A percentile compares a stretch with the other conserved stretches of the same genome.
Conservation (phyloP, 179 eudicot species). For the Spinacia oleracea region DNA sequence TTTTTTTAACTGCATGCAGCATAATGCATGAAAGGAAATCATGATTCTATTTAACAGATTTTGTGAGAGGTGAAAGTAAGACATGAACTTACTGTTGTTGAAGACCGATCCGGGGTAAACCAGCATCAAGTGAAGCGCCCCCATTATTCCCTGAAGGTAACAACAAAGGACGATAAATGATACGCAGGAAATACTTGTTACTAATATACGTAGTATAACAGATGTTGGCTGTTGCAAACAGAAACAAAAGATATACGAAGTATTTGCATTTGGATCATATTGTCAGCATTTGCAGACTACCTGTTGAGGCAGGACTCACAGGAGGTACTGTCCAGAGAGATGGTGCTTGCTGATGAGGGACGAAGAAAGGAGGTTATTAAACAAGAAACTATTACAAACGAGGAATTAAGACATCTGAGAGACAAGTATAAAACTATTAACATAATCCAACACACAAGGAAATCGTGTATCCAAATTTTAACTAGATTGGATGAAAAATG, state of each 20-base stretch:
- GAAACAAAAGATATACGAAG: not conserved
- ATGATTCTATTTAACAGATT: too few relatives aligned
- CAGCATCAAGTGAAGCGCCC: not conserved
- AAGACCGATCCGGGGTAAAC: not conserved
- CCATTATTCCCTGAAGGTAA: conserved; percentile 5
- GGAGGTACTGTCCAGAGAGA: not conserved
- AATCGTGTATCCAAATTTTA: not conserved
- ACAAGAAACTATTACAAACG: not conserved
- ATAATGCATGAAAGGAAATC: not conserved
- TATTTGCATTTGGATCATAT: not conserved
- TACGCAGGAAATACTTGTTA: not conserved
- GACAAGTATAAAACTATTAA: not conserved
- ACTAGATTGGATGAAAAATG: not conserved
- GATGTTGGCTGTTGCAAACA: not conserved
- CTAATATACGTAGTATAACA: too few relatives aligned
- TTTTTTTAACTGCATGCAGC: not conserved
- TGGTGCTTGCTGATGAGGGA: conserved; percentile 17
- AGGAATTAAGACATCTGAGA: not conserved
- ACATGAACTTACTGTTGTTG: conserved; percentile 19
- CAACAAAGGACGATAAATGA: not conserved
- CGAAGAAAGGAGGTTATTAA: not conserved
- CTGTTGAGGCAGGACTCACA: conserved; percentile 2
- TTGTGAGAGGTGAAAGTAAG: not conserved
- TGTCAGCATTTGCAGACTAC: conserved; percentile 16
- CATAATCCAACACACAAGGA: not conserved